A percentile compares a stretch with the other conserved stretches of the same genome.
phyloP scores from a whole-genome alignment of 345 rosid genomes.

The Erodium maritimum region DNA sequence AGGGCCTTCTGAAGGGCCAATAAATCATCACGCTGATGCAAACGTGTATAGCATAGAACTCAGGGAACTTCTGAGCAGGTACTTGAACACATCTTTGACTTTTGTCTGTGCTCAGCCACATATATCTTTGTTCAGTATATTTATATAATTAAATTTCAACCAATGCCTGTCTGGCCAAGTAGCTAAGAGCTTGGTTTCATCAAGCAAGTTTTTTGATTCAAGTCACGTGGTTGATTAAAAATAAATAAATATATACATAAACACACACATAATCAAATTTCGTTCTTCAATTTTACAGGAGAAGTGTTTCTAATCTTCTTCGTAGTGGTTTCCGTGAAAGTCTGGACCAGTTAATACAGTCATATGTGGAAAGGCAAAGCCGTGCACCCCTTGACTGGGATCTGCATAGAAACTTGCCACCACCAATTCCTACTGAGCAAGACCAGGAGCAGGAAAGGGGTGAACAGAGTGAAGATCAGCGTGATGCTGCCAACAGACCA shows the following conservation, averaged over 20 bases:
- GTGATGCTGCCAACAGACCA: constrained; percentile 43
- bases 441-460: constrained; percentile 57
- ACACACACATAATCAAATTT: not conserved
- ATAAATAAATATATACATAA: too few relatives aligned
- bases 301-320: constrained; percentile 95
- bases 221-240: too few relatives aligned
- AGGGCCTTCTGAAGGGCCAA: constrained; percentile 45
- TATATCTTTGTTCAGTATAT: not conserved
- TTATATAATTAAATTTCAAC: too few relatives aligned
- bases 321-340: constrained; percentile 99
- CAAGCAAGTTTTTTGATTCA: too few relatives aligned
- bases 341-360: constrained; percentile 86
- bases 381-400: constrained; percentile 91
- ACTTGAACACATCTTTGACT: constrained; percentile 6
- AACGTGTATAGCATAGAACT: constrained; percentile 94
- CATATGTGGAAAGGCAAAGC: constrained; percentile 86
- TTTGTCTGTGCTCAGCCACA: not conserved
- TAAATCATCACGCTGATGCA: constrained; percentile 65
- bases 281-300: constrained; percentile 28
- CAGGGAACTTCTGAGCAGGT: constrained; percentile 96
- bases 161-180: too few relatives aligned
- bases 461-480: constrained; percentile 31
- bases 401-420: constrained; percentile 62
- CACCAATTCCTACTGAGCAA: constrained; percentile 42
- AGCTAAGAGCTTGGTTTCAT: too few relatives aligned